Evolutionary conservation across 768 basidiomycete genomes (phyloP).

Genomic region (Trametes villosa): DNA sequence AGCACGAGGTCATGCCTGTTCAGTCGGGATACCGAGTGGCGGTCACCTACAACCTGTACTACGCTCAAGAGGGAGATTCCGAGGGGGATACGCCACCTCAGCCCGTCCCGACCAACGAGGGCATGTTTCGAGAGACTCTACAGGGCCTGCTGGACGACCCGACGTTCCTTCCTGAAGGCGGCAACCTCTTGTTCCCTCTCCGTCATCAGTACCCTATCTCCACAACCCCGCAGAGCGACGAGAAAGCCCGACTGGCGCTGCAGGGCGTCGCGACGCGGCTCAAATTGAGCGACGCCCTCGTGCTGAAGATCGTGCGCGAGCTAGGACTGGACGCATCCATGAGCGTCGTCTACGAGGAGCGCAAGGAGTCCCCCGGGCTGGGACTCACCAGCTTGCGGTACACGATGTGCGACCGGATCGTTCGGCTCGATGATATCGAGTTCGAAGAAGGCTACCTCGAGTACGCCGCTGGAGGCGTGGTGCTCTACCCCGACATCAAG

Average conservation of each 20-base stretch:
- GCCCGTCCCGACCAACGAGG: conserved; percentile 5
- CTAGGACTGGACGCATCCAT: conserved; percentile 9
- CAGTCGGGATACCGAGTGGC: conserved; percentile 48
- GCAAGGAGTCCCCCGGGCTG: not conserved
- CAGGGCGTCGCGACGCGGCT: conserved; percentile 1
- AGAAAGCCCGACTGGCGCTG: not conserved
- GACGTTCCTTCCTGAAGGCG: conserved; percentile 44
- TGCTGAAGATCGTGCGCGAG: not conserved
- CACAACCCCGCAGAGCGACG: not conserved
- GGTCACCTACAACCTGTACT: conserved; percentile 48
- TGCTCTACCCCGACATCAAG: not conserved
- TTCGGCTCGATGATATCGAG: not conserved
- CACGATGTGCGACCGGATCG: conserved; percentile 7
- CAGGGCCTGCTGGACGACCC: conserved; percentile 36
- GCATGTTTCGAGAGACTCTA: conserved; percentile 23
- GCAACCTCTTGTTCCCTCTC: conserved; percentile 46
- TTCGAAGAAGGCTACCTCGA: not conserved
- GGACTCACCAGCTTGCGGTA: not conserved
- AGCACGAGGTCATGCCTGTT: conserved; percentile 51
- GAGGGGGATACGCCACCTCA: not conserved
- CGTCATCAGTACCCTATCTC: conserved; percentile 40
- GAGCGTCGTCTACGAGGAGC: not conserved
- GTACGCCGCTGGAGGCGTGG: no score
- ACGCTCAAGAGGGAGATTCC: conserved; percentile 11
- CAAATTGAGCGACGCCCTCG: conserved; percentile 18